These are phyloP conservation scores for Petunia axillaris DNA, from an alignment of 257 asterid genomes.

Conservation along the genomic window DNA sequence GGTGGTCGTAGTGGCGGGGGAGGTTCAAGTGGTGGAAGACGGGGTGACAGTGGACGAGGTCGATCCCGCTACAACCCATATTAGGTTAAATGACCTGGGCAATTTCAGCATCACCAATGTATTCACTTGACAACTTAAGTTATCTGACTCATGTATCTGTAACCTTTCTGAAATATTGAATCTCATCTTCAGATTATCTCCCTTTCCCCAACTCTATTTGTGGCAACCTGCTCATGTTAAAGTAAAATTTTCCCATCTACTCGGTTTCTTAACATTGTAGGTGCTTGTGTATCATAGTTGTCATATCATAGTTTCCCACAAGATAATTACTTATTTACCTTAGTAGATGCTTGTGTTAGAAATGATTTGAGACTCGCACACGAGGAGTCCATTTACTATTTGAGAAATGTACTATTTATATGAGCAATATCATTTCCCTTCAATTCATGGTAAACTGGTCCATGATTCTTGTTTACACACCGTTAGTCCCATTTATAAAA, in stretches of 20 bases:
- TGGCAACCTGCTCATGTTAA: background rate
- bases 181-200: background rate
- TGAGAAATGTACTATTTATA: too few relatives aligned
- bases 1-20: constrained; percentile 52
- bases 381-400: too few relatives aligned
- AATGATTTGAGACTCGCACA: too few relatives aligned
- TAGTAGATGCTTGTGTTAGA: too few relatives aligned
- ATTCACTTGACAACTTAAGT: constrained; percentile 8
- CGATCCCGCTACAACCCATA: constrained; percentile 87
- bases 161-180: background rate
- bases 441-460: too few relatives aligned
- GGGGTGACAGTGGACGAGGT: constrained; percentile 49
- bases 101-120: background rate
- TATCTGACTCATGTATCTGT: constrained; percentile 17
- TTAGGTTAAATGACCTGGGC: constrained; percentile 18
- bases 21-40: constrained; percentile 43
- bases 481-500: too few relatives aligned
- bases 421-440: too few relatives aligned
- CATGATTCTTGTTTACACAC: too few relatives aligned
- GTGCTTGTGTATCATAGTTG: too few relatives aligned
- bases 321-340: background rate
- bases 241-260: background rate
- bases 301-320: too few relatives aligned
- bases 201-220: background rate
- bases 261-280: background rate